Evolutionary conservation across 441 rosid genomes (phyloP).

Genomic region (Manihot esculenta): DNA sequence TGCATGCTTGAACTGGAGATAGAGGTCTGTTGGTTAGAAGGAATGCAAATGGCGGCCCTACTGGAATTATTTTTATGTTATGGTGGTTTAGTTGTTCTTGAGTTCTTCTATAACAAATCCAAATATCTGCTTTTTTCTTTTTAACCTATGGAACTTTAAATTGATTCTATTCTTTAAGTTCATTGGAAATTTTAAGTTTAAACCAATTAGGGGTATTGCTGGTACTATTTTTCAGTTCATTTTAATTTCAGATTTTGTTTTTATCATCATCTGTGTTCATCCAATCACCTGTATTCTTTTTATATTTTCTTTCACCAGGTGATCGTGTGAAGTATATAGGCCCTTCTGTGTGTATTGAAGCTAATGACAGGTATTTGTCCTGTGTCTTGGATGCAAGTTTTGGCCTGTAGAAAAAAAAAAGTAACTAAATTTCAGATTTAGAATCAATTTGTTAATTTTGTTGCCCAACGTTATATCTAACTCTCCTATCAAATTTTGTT

Average conservation of each 20-base stretch:
- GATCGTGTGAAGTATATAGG: slow-evolving; percentile 88
- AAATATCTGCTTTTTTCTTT: neutral
- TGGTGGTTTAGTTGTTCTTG: neutral
- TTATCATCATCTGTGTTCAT: slow-evolving; percentile 5
- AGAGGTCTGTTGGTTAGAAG: neutral
- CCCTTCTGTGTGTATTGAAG: slow-evolving; percentile 47
- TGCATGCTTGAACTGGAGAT: neutral
- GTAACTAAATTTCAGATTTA: neutral
- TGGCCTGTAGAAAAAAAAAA: neutral
- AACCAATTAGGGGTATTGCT: neutral
- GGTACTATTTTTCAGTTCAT: neutral
- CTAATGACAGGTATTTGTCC: slow-evolving; percentile 57
- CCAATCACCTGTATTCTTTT: slow-evolving; percentile 1
- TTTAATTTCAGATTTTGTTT: neutral
- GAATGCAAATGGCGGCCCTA: neutral
- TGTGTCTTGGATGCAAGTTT: neutral
- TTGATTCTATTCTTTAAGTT: slow-evolving; percentile 9
- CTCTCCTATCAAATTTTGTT: neutral
- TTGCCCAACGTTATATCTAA: neutral
- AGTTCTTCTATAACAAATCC: neutral
- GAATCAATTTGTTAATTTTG: neutral
- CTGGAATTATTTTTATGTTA: slow-evolving; percentile 3
- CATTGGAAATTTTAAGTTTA: neutral
- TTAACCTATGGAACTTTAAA: neutral
- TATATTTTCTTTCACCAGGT: slow-evolving; percentile 44